Base-by-base conservation (phyloP, 805 yeast species). In the Yarrowia porcina region DNA sequence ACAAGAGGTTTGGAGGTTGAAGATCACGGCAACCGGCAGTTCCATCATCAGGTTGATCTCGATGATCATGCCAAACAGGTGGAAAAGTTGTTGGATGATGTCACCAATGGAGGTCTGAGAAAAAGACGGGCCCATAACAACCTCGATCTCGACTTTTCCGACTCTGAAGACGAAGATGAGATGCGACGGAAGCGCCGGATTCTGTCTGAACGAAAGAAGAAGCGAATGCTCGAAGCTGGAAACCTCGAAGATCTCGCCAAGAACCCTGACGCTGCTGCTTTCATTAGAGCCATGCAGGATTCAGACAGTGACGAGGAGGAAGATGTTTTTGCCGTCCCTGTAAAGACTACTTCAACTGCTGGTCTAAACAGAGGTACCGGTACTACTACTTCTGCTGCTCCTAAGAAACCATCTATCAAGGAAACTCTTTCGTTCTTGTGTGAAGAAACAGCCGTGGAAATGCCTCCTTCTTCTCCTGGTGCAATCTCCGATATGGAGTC, bases 281-380 rank as follows among this genome's bases (percentile, higher is more conserved):
- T 69, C 56, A 50, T 69, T 9, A 61, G 66, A 13, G 66, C 69
- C 15, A 69, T 69, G 56, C 69, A 66, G 13, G 71, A 69, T 10
- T 10, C 27, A 1, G 61, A 56, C 28, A 39, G 28, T 21, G 61
- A 56, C 21, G 61, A 56, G 28, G 49, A 41, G 1, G 59, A 17
- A 11, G 59, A 52, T 6, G 59, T 52, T 17, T 52, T 52, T 52
- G 38, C 45, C 11, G 7, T 50, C 32, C 30, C 63, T 42, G 8
- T 61, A 50, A 45, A 65, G 52, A n/a, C 52, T 7, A 17, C 52
- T 15, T 32, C 44, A 4, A 25, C 8, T 25, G 28, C 28, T 8
- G 8, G 28, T 47, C 38, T 49, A n/a, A n/a, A n/a, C n/a, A n/a
- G n/a, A n/a, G n/a, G n/a, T n/a, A n/a, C n/a, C n/a, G n/a, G n/a